Evolutionary conservation across 2,329 filamentous ascomycete genomes (phyloP).

Genomic region (Fusarium gaditjirri): DNA sequence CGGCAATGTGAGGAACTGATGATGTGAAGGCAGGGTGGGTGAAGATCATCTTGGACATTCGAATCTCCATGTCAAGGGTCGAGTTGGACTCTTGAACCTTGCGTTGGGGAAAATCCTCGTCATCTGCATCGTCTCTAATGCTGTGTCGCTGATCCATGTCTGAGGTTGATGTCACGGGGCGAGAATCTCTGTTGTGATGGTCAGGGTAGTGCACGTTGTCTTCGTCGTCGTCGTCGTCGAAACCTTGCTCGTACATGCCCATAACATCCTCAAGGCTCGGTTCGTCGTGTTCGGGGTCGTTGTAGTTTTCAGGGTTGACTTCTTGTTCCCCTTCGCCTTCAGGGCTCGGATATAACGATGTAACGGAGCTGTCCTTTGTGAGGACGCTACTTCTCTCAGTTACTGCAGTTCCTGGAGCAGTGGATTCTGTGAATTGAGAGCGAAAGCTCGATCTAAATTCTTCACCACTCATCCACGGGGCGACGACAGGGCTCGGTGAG

Average conservation of each 20-base stretch:
- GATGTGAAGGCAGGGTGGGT: slow-evolving; percentile 52
- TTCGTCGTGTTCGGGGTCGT: slow-evolving; percentile 60
- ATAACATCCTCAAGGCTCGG: slow-evolving; percentile 75
- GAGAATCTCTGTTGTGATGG: slow-evolving; percentile 19
- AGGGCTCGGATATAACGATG: slow-evolving; percentile 60
- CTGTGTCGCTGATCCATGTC: slow-evolving; percentile 41
- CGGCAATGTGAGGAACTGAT: slow-evolving; percentile 53
- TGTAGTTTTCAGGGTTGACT: slow-evolving; percentile 47
- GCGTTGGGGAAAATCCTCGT: slow-evolving; percentile 35
- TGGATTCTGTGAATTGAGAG: slow-evolving; percentile 65
- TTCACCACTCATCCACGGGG: slow-evolving; percentile 62
- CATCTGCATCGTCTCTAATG: slow-evolving; percentile 20
- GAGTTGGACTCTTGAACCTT: slow-evolving; percentile 38
- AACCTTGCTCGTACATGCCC: slow-evolving; percentile 74
- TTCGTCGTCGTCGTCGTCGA: slow-evolving; percentile 55
- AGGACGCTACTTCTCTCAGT: slow-evolving; percentile 86
- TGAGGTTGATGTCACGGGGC: slow-evolving; percentile 52
- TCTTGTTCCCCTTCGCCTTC: slow-evolving; percentile 45
- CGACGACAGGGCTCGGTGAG: slow-evolving; percentile 49
- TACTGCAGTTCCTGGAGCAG: slow-evolving; percentile 68
- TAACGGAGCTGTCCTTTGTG: slow-evolving; percentile 81
- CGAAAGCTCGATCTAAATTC: slow-evolving; percentile 66
- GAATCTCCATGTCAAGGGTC: slow-evolving; percentile 53
- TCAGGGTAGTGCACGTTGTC: slow-evolving; percentile 50
- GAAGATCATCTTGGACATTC: slow-evolving; percentile 55